Conservation (phyloP, 495 filamentous ascomycete species). For the Eremomyces bilateralis region DNA sequence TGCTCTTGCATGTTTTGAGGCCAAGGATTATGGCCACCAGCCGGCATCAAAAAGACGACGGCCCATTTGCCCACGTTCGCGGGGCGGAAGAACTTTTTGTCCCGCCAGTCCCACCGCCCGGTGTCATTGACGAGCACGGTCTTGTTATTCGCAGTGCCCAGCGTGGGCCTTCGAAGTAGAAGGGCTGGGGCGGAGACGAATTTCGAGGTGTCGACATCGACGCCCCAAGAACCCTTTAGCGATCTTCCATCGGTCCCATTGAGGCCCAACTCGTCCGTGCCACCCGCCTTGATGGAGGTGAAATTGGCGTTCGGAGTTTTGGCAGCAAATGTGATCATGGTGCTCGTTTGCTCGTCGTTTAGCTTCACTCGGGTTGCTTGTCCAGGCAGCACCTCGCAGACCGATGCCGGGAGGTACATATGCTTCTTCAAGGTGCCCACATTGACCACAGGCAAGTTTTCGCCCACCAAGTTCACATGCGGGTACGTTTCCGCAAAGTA, state of each 20-base stretch:
- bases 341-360: slow-evolving; percentile 28
- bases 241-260: slow-evolving; percentile 3
- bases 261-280: slow-evolving; percentile 25
- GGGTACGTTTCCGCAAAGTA: no score
- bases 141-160: slow-evolving; percentile 27
- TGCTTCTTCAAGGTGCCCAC: slow-evolving; percentile 36
- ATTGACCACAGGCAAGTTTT: slow-evolving; percentile 32
- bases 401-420: slow-evolving; percentile 43
- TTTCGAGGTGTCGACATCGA: slow-evolving; percentile 26
- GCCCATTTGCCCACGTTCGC: slow-evolving; percentile 6
- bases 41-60: slow-evolving; percentile 8
- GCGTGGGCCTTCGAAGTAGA: slow-evolving; percentile 30
- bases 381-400: slow-evolving; percentile 40
- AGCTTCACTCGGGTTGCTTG: slow-evolving; percentile 39
- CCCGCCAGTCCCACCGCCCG: slow-evolving; percentile 29
- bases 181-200: slow-evolving; percentile 46
- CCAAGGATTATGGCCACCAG: background rate
- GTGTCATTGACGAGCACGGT: background rate
- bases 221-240: slow-evolving; percentile 14
- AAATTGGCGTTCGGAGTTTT: slow-evolving; percentile 44
- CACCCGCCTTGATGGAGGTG: slow-evolving; percentile 35
- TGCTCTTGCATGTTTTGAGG: background rate
- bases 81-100: slow-evolving; percentile 15
- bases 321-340: slow-evolving; percentile 51
- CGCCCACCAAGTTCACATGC: background rate